phyloP scores from a whole-genome alignment of 768 basidiomycete genomes.

The Podaxis carcinomalis region DNA sequence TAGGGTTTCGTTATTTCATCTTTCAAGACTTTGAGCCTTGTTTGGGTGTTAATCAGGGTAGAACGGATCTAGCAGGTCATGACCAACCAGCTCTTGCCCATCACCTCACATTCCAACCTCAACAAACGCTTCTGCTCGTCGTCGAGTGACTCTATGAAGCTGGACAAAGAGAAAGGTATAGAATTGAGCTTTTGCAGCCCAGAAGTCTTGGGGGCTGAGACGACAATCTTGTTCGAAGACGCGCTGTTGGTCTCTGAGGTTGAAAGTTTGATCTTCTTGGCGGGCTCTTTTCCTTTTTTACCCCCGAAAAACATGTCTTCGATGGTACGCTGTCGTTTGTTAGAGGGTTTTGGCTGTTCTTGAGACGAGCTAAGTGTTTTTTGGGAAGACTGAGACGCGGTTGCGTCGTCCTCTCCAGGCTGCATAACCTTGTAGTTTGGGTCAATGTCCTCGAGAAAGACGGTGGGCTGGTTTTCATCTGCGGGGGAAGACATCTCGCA shows the following conservation, averaged over 20 bases:
- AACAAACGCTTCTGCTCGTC: slow-evolving; percentile 58
- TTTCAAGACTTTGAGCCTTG: slow-evolving; percentile 70
- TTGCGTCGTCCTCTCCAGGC: not conserved
- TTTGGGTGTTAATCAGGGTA: not conserved
- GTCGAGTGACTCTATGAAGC: slow-evolving; percentile 47
- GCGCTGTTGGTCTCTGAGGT: slow-evolving; percentile 11
- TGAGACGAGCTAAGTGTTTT: slow-evolving; percentile 7
- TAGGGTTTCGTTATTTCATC: slow-evolving; percentile 76
- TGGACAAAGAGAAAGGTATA: slow-evolving; percentile 62
- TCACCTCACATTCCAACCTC: slow-evolving; percentile 63
- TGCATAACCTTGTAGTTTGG: slow-evolving; percentile 3
- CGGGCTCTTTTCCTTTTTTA: slow-evolving; percentile 24
- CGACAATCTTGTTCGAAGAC: slow-evolving; percentile 2
- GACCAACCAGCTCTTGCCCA: slow-evolving; percentile 71
- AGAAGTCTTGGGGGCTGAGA: slow-evolving; percentile 7
- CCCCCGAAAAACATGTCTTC: slow-evolving; percentile 53
- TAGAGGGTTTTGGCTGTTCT: slow-evolving; percentile 10
- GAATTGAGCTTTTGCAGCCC: slow-evolving; percentile 45
- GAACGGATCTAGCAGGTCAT: not conserved
- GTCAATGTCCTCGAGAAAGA: slow-evolving; percentile 47
- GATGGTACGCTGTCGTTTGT: slow-evolving; percentile 60
- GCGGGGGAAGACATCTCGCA: slow-evolving; percentile 3
- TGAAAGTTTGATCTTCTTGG: slow-evolving; percentile 46
- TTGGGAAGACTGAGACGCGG: slow-evolving; percentile 2
- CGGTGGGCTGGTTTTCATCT: slow-evolving; percentile 14